Conservation (phyloP, 257 asterid genomes). For the Solanum corneliomulleri region DNA sequence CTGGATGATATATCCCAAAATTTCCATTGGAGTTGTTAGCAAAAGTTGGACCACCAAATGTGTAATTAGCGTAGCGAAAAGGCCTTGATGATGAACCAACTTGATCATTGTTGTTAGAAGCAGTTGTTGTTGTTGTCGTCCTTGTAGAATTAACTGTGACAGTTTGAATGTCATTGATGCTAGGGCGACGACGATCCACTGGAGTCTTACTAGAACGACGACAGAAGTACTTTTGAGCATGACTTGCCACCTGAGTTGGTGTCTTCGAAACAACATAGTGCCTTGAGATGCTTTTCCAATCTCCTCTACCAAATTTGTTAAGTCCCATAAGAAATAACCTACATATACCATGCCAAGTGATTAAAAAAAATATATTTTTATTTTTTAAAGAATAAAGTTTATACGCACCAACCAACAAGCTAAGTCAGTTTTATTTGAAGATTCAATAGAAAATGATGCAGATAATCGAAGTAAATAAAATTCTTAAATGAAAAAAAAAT, state of each 20-base stretch:
- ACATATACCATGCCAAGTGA: background rate
- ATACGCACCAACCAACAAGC: background rate
- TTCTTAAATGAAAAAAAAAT: background rate
- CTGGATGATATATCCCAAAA: background rate
- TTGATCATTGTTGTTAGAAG: background rate
- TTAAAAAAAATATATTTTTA: background rate
- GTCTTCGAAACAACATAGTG: conserved; percentile 24
- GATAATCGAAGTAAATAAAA: background rate
- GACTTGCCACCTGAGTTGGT: conserved; percentile 47
- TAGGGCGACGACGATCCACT: background rate
- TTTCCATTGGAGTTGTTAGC: background rate
- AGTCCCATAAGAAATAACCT: conserved; percentile 45
- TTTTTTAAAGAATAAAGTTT: background rate
- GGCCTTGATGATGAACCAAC: background rate
- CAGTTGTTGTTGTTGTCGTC: background rate
- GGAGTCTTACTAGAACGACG: conserved; percentile 22
- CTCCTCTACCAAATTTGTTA: conserved; percentile 36
- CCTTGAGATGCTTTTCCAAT: conserved; percentile 51
- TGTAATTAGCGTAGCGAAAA: background rate
- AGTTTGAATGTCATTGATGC: conserved; percentile 34
- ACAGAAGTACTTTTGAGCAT: conserved; percentile 36
- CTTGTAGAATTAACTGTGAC: background rate
- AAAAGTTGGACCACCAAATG: background rate
- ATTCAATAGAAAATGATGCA: background rate
- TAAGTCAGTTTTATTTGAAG: no score